Percentiles rank a stretch among this genome's conserved stretches.
These are phyloP conservation scores for Penicillium decumbens DNA, from an alignment of 2,329 filamentous ascomycete genomes.

Conservation along the genomic window DNA sequence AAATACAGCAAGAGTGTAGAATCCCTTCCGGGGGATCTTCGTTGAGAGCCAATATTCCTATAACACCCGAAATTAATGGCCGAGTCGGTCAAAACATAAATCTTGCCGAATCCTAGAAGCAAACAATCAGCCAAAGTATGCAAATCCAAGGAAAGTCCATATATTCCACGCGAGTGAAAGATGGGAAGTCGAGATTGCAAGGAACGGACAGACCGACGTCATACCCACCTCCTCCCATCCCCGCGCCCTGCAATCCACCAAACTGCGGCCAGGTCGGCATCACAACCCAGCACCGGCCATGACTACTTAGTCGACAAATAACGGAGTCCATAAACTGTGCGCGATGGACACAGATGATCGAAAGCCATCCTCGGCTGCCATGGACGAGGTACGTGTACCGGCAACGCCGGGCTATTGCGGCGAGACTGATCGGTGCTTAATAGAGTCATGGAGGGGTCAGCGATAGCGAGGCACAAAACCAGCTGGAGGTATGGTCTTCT, in stretches of 20 bases:
- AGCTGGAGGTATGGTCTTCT: constrained; percentile 32
- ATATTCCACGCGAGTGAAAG: background rate
- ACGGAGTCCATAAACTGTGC: constrained; percentile 4
- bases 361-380: constrained; percentile 3
- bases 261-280: constrained; percentile 4
- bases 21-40: constrained; percentile 9
- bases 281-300: constrained; percentile 9
- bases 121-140: background rate
- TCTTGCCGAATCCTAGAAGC: background rate
- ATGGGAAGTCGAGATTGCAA: background rate
- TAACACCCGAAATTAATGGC: constrained; percentile 1
- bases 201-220: constrained; percentile 21
- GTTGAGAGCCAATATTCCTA: constrained; percentile 1
- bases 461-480: constrained; percentile 33
- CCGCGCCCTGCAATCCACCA: constrained; percentile 10
- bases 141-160: background rate
- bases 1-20: constrained; percentile 2
- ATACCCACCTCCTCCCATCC: constrained; percentile 21
- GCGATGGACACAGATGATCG: constrained; percentile 15
- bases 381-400: constrained; percentile 20
- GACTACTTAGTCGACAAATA: constrained; percentile 8
- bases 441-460: constrained; percentile 33
- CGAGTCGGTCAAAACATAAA: background rate
- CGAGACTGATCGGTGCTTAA: constrained; percentile 15
- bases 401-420: background rate